Evolutionary conservation across 805 yeast genomes (phyloP), one percentile per base, ranked within the genome.

Genomic region (Lipomyces yamanashiensis): DNA sequence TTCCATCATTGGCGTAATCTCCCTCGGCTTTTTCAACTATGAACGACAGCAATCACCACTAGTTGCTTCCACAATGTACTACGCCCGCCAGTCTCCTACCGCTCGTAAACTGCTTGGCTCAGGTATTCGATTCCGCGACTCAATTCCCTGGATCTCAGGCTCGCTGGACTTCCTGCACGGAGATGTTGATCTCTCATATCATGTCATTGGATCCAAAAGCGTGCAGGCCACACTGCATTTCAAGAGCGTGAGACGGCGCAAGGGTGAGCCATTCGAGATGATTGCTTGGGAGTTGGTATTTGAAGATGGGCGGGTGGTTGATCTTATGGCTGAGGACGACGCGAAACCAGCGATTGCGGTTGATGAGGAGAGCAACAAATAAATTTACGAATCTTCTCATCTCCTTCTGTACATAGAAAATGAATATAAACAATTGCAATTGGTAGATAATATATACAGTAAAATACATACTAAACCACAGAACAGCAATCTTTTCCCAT

Each of bases 21-120:
- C 88, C 54, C 79, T 82, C 37, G 82, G 89, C 37, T 89, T 93
- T 71, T 87, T 93, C 83, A 92, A 95, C 79, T 92, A 93, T 77
- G 99, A 95, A 75, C 92, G 92, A 74, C 86, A 92, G 19, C 86
- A 89, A 51, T 90, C 97, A 13, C 98, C 98, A 0, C 84, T 93
- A 63, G 88, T 93, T 71, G 84, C 88, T 47, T 92, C 96, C 7
- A 88, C 97, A 3, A 79, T 95, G 74, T 92, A 90, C 75, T 88
- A 90, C 67, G 77, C 93, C 70, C 84, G 99, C 73, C 82, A 97
- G 73, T 87, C 93, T 1, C 80, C 82, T 9, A 66, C 77, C 50
- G 92, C 92, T 10, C 80, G 85, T 59, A 84, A 83, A 28, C 72
- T 78, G 1, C 78, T 93, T 53, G 98, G 98, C 19, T 84, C 83